A percentile compares a stretch with the other conserved stretches of the same genome.
Conservation (phyloP, 495 filamentous ascomycete genomes). For the Neurospora hispaniola region DNA sequence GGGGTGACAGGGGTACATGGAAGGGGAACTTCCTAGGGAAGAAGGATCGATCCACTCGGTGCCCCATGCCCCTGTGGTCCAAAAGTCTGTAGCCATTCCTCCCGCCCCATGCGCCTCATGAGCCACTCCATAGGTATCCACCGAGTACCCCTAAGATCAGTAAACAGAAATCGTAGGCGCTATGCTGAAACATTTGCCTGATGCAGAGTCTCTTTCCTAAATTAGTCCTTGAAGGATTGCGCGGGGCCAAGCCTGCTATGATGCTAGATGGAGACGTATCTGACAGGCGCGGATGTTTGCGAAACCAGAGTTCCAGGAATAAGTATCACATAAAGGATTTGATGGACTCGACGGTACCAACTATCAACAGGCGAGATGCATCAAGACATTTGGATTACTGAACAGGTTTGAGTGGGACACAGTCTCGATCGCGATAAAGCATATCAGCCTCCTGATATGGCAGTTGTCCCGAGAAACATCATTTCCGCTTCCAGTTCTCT, state of each 20-base stretch:
- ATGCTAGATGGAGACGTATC: not conserved
- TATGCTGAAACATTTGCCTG: not conserved
- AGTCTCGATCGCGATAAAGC: not conserved
- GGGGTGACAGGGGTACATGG: not conserved
- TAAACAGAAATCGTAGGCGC: not conserved
- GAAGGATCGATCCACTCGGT: not conserved
- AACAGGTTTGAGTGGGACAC: not conserved
- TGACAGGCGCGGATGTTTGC: not conserved
- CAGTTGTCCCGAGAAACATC: not conserved
- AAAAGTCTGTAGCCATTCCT: not conserved
- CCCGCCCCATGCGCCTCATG: not conserved
- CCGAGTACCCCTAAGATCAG: not conserved
- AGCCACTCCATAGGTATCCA: not conserved
- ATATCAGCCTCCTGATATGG: not conserved
- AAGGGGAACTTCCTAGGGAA: not conserved
- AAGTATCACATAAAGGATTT: not conserved
- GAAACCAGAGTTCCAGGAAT: not conserved
- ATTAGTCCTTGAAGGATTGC: not conserved
- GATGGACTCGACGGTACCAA: not conserved
- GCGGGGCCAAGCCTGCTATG: not conserved
- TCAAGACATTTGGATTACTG: not conserved
- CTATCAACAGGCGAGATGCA: not conserved
- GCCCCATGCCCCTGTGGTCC: not conserved
- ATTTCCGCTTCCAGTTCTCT: not conserved
- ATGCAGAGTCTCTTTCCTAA: not conserved